Evolutionary conservation across 495 filamentous ascomycete genomes (phyloP), one percentile per base, ranked within the genome.

Genomic region (Sordaria brevicollis): DNA sequence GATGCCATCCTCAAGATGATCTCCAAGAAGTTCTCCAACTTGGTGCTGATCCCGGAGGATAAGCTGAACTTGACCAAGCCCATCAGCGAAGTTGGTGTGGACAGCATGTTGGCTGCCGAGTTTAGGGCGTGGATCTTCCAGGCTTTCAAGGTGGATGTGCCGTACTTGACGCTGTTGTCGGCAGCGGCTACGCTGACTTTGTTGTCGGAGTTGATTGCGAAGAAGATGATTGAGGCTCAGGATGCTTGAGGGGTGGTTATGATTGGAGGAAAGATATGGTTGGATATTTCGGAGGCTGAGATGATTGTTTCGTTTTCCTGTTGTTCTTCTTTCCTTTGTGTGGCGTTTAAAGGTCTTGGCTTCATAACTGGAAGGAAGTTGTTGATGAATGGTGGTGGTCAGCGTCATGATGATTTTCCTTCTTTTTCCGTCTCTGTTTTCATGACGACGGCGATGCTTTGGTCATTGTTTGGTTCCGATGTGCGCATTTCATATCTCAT

Each of bases 81-180:
- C 0, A 70, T 85, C 34, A 78, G 76, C 4, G 66, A 62, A 13
- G 84, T 81, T 65, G 83, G 83, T 21, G 37, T 85, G 17, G 83
- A 86, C 70, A 81, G 77, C 71, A 81, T 86, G 84, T 78, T 84
- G 65, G 81, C 76, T 21, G 79, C 80, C 1, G 84, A 86, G 75
- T 68, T 86, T 65, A 69, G 83, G 21, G 83, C 75, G 17, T 85
- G 83, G 84, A 68, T 83, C 29, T 83, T 82, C 74, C 81, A 83
- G 76, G 77, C 81, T 70, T 78, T 76, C 41, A 70, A 73, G 9
- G 35, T 83, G 19, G 79, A 85, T 67, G 73, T 83, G 35, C 72
- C 78, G 2, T 83, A 83, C 72, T 74, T 79, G 72, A 66, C 75
- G 25, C 71, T 83, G 49, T 71, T 83, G 6, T 75, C 41, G 2